Percentiles rank a stretch among this genome's conserved stretches.
phyloP scores from a whole-genome alignment of 306 rosid species.

The Malus sylvestris region DNA sequence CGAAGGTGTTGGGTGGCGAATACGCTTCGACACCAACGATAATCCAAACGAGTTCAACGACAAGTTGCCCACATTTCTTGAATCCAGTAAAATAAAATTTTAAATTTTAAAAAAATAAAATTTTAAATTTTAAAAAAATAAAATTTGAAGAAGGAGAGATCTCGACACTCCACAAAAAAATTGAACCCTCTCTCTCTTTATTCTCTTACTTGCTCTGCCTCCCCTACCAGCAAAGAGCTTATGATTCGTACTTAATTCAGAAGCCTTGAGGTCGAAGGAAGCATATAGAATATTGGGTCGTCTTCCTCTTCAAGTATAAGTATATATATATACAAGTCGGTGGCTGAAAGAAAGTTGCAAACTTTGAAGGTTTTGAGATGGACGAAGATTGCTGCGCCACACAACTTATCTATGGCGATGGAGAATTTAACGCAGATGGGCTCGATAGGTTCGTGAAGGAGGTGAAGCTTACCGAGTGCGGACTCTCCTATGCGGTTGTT shows the following conservation, averaged over 20 bases:
- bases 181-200: not conserved
- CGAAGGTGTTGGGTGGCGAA: not conserved
- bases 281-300: not conserved
- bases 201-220: not conserved
- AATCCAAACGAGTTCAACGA: not conserved
- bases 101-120: accelerated
- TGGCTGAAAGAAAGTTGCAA: not conserved
- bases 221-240: not conserved
- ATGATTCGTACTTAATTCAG: not conserved
- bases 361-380: constrained; percentile 4
- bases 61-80: not conserved
- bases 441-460: constrained; percentile 44
- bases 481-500: constrained; percentile 85
- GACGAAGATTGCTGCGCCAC: constrained; percentile 49
- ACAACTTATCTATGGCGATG: constrained; percentile 71
- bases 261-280: constrained; percentile 12
- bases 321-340: not conserved
- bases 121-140: accelerated
- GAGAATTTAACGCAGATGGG: constrained; percentile 61
- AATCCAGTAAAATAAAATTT: not conserved
- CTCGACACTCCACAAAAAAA: not conserved
- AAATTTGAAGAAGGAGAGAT: not conserved
- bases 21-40: not conserved
- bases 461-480: constrained; percentile 38
- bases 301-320: not conserved